A percentile compares a stretch with the other conserved stretches of the same genome.
Conservation (phyloP, 768 basidiomycete genomes). For the Termitomyces sp. region DNA sequence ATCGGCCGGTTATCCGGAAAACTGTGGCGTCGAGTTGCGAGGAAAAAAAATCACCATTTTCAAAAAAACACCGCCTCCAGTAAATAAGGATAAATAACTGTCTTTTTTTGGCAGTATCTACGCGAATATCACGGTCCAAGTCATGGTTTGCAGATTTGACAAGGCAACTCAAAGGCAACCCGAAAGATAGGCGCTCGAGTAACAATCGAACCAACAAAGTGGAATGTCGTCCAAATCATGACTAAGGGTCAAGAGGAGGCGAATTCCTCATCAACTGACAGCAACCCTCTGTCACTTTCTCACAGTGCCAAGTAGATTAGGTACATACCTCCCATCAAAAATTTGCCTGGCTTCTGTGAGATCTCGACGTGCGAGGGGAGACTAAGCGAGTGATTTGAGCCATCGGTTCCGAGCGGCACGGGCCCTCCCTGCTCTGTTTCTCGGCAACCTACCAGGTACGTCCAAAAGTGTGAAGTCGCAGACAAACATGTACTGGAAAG, state of each 20-base stretch:
- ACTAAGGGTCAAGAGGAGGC: slow-evolving; percentile 1
- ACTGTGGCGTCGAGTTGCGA: slow-evolving; percentile 23
- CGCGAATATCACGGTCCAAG: slow-evolving; percentile 16
- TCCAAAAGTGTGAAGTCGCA: not conserved
- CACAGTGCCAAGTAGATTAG: slow-evolving; percentile 1
- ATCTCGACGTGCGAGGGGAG: slow-evolving; percentile 11
- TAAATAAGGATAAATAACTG: slow-evolving; percentile 11
- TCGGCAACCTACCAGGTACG: slow-evolving; percentile 5
- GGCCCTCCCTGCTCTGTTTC: not conserved
- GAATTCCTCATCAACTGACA: slow-evolving; percentile 1
- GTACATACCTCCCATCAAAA: slow-evolving; percentile 2
- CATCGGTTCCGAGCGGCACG: slow-evolving; percentile 11
- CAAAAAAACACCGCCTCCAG: slow-evolving; percentile 5
- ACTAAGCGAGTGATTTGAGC: not conserved
- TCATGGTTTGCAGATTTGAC: not conserved
- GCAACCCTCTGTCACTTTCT: slow-evolving; percentile 13
- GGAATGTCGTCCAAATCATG: slow-evolving; percentile 1
- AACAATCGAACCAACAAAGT: not conserved
- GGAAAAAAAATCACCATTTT: slow-evolving; percentile 3
- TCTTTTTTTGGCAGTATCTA: slow-evolving; percentile 12
- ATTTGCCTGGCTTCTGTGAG: slow-evolving; percentile 3
- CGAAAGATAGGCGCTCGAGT: not conserved
- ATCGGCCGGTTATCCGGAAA: slow-evolving; percentile 20
- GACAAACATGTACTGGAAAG: not conserved
- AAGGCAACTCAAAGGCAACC: not conserved